Percentiles rank a stretch among this genome's conserved stretches.
phyloP scores from a whole-genome alignment of 768 basidiomycete species.

The Leccinum uliginosum region DNA sequence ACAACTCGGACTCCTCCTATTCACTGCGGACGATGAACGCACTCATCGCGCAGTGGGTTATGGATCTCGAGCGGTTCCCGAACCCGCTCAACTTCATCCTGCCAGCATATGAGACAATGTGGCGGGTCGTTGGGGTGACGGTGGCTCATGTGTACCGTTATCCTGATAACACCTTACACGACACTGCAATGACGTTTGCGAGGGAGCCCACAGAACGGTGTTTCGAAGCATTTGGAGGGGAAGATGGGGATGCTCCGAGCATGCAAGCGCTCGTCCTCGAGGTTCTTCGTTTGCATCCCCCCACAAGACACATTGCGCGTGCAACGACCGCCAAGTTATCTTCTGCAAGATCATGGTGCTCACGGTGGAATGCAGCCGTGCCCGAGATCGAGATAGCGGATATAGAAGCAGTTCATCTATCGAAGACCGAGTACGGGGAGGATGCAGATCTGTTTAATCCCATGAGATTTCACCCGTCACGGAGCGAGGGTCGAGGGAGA shows the following conservation, averaged over 20 bases:
- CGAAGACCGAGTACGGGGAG: constrained; percentile 21
- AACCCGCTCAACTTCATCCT: constrained; percentile 51
- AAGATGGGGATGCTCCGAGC: constrained; percentile 15
- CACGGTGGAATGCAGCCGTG: constrained; percentile 5
- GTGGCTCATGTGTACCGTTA: constrained; percentile 28
- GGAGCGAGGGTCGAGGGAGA: constrained; percentile 10
- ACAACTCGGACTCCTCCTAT: not conserved
- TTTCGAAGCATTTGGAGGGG: constrained; percentile 15
- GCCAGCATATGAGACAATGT: constrained; percentile 59
- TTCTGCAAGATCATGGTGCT: not conserved
- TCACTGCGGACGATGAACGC: constrained; percentile 33
- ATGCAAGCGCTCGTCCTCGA: constrained; percentile 25
- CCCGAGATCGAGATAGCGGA: constrained; percentile 24
- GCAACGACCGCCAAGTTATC: not conserved
- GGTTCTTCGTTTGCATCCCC: constrained; percentile 28
- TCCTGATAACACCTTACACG: constrained; percentile 17
- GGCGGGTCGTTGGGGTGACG: constrained; percentile 56
- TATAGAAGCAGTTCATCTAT: constrained; percentile 17
- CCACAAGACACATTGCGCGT: constrained; percentile 23
- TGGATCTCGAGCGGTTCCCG: constrained; percentile 19
- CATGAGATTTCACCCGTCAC: constrained; percentile 32
- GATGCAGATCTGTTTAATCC: constrained; percentile 44
- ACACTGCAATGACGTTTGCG: constrained; percentile 25
- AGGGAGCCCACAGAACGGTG: constrained; percentile 19
- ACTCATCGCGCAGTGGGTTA: constrained; percentile 33